Evolutionary conservation across 2,329 filamentous ascomycete species (phyloP), one percentile per base, ranked within the genome.

Genomic region (Acrocalymma vagum): DNA sequence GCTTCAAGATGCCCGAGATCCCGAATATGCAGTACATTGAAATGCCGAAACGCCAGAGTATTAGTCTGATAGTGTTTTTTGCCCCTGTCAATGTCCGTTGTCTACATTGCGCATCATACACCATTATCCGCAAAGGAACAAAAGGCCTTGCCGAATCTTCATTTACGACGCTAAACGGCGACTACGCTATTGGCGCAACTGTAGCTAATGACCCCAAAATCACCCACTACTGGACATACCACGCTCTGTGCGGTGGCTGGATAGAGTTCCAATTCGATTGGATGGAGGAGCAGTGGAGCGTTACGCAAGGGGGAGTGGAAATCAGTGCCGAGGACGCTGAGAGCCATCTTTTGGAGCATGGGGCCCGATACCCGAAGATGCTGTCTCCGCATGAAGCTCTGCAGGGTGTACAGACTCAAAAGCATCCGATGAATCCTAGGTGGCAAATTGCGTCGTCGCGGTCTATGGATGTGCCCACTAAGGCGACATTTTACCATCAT

Each of bases 201-300:
- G 24, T 18, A 37, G n/a, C 36, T 36, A 11, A 18, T 11, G 17
- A n/a, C n/a, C n/a, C n/a, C n/a, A n/a, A n/a, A n/a, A 15, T 17
- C 3, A 27, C 30, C 3, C 13, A 11, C 13, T 45, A 45, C n/a
- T 46, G 46, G 46, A 50, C 34, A 11, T 50, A 38, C 39, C 46
- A 50, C 28, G 14, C 37, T 2, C 21, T 15, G 25, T 46, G 42
- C 25, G 14, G 34, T 7, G 42, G 46, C 14, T 50, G 46, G 46
- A 42, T 50, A 4, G 42, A 46, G 38, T 46, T 46, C 20, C 18
- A 37, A 14, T 45, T 41, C 29, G 30, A 41, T 20, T 44, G 29
- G 29, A n/a, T n/a, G n/a, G n/a, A n/a, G n/a, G n/a, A n/a, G n/a
- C n/a, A n/a, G n/a, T n/a, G n/a, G n/a, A n/a, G n/a, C n/a, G n/a